Evolutionary conservation across 2,329 filamentous ascomycete species (phyloP), one percentile per base, ranked within the genome.

Genomic region (Chrysoporthe puriensis): DNA sequence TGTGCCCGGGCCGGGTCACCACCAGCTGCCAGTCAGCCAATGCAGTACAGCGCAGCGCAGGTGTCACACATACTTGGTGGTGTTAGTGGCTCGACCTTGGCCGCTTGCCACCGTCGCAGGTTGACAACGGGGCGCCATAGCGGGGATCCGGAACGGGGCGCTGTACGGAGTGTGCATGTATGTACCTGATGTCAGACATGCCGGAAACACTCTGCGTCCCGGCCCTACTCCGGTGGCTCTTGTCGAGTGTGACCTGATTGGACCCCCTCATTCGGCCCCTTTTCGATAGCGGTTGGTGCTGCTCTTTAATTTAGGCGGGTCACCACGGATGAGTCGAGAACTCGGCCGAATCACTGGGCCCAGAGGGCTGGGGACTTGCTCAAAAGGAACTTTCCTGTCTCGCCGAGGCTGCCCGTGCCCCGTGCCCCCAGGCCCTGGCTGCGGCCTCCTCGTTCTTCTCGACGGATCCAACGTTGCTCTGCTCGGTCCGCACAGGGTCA

Each of bases 191-290:
- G 62, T 64, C 68, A 59, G 56, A 67, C 65, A 63, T n/a, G 40
- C 50, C 62, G 42, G 46, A 36, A 56, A 54, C 50, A 46, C 59
- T 62, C 56, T 63, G 43, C 44, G 42, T 48, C 50, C 62, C 68
- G 68, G 68, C 68, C 68, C 68, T 70, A 65, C 68, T 70, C 68
- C 68, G 68, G 68, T 62, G 44, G 32, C 68, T 70, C 62, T 70
- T 52, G 32, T 42, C 32, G 58, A 65, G 62, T 48, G 46, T 67
- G 60, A 63, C 60, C 62, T 70, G 68, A 68, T 68, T 70, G 68
- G 68, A 42, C 44, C 58, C 26, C 40, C 18, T 50, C 21, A 59
- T 21, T 63, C 40, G 63, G 62, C 54, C 21, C 68, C 50, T 16
- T 34, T 16, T 54, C 26, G 4, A 54, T 34, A 40, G 34, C 16